Evolutionary conservation across 768 basidiomycete species (phyloP), one percentile per base, ranked within the genome.

Genomic region (Auricularia cornea): DNA sequence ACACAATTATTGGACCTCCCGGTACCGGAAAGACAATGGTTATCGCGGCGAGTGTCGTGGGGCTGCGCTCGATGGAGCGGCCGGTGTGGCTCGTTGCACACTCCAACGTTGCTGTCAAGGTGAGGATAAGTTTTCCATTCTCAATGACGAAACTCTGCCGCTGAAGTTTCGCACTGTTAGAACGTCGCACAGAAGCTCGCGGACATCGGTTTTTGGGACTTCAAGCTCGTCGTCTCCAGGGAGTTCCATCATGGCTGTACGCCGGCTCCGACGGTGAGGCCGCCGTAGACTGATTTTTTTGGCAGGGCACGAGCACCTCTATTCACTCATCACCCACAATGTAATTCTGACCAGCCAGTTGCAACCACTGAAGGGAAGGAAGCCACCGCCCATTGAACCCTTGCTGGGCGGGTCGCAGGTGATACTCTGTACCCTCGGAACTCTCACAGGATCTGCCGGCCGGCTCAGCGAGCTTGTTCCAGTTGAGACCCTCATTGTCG

Each of bases 41-140:
- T 1, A 89, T 89, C 72, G 83, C 85, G 12, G 76, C 81, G 5
- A 68, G 68, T 59, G 76, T 76, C 0, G 69, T 72, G 20, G 67
- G 70, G 65, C 80, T 80, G 78, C 68, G 69, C 5, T 14, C 68
- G 0, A n/a, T 48, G 3, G 38, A 63, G 6, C 65, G 67, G 31
- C 85, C 88, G 0, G 84, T 92, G 14, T 94, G 89, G 88, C 82
- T 94, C 3, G 77, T 91, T 69, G 89, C 92, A 38, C 89, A 94
- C 69, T 89, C 88, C 18, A 94, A 94, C 77, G 84, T 93, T 59
- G 92, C 90, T 57, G 92, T 93, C 23, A 92, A 91, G 44, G 44
- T 48, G 5, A 5, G 44, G 5, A 5, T 48, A 48, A n/a, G n/a
- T 20, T 48, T 18, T 48, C 2, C 20, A 14, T 23, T 4, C 3